These are phyloP conservation scores for Xerocomus spinulosus DNA, from an alignment of 768 basidiomycete genomes.

Conservation along the genomic window DNA sequence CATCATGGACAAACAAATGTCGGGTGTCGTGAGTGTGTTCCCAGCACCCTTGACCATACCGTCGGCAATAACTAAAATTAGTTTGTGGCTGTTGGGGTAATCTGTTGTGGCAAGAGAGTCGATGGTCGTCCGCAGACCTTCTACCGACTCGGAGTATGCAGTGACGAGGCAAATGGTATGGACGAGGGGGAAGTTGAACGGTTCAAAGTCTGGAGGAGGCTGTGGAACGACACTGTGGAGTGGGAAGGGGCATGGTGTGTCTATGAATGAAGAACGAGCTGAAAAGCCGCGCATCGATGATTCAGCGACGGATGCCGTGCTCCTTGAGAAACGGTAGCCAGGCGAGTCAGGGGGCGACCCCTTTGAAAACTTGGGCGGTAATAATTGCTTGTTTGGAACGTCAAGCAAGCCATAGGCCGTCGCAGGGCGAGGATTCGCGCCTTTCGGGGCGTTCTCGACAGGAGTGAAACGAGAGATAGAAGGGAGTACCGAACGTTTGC, in stretches of 20 bases:
- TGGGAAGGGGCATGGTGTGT: constrained; percentile 89
- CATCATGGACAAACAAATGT: constrained; percentile 96
- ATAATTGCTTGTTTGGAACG: constrained; percentile 60
- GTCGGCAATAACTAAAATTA: constrained; percentile 93
- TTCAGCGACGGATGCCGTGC: constrained; percentile 71
- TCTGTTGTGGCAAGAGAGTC: constrained; percentile 98
- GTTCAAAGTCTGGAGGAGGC: constrained; percentile 86
- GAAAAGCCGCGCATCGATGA: constrained; percentile 24
- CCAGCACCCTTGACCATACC: constrained; percentile 98
- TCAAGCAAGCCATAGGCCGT: constrained; percentile 68
- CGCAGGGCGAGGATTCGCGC: constrained; percentile 47
- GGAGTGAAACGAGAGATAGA: constrained; percentile 73
- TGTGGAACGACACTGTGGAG: constrained; percentile 87
- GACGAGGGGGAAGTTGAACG: constrained; percentile 91
- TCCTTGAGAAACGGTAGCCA: constrained; percentile 67
- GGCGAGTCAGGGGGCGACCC: constrained; percentile 72
- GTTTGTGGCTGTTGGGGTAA: constrained; percentile 96
- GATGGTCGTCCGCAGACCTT: constrained; percentile 95
- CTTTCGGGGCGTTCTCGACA: constrained; percentile 55
- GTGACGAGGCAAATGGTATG: constrained; percentile 97
- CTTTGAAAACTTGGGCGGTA: constrained; percentile 38
- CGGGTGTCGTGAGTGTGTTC: constrained; percentile 84
- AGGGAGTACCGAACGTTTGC: constrained; percentile 59
- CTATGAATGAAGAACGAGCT: constrained; percentile 50
- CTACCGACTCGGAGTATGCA: constrained; percentile 95